Evolutionary conservation across 805 yeast species (phyloP), one percentile per base, ranked within the genome.

Genomic region (Blastobotrys muscicola): DNA sequence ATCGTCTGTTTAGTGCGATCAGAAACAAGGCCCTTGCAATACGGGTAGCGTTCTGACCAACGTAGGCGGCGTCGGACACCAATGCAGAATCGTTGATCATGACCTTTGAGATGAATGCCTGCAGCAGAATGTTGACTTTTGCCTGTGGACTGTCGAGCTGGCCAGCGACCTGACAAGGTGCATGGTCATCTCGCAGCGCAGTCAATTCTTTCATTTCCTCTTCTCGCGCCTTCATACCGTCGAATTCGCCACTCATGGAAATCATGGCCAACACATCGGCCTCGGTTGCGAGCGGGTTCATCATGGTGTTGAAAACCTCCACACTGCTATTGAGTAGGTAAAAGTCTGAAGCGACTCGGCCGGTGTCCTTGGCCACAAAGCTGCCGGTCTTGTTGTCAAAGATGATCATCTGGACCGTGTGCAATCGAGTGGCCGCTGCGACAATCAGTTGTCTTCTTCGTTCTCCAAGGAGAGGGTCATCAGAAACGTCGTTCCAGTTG

Each of bases 41-140:
- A 68, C 99, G 79, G 1, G 90, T 86, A 3, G 97, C 75, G 56
- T 92, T 92, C 56, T 92, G 98, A 1, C 97, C 97, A 45, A 92
- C 94, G 59, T 92, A 92, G 49, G 85, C 83, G 39, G 85, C 72
- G 61, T 92, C 98, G 0, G 97, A 85, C 2, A 76, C 68, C 46
- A 92, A 67, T 0, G 98, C 82, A 3, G 95, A 78, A 45, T 86
- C 95, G 45, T 72, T 76, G 32, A 89, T 75, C 8, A 61, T 54
- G 1, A 86, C 78, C 45, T 80, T 78, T 0, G 97, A 86, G 29
- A 92, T 82, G 59, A 73, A 94, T 0, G 97, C 80, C 60, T 92
- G 99, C 13, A 92, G 64, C 36, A 94, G 70, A 37, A 87, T 75
- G 53, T 90, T 89, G 0, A 96, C 82, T 59, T 92, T 92, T 12